Evolutionary conservation across 495 filamentous ascomycete species (phyloP).

Genomic region (Podospora australis): DNA sequence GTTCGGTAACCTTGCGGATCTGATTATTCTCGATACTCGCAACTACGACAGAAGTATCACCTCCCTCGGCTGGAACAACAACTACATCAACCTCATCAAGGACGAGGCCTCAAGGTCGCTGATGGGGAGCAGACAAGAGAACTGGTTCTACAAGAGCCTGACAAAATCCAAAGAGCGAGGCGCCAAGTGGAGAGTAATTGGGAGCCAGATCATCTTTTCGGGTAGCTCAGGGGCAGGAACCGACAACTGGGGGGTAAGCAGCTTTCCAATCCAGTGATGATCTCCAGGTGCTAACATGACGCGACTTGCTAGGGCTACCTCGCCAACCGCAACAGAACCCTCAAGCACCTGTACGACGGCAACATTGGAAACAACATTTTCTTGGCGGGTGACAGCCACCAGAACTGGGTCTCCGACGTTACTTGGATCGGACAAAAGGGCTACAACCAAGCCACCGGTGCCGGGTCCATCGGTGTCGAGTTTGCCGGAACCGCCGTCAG

Average conservation of each 20-base stretch:
- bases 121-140: conserved; percentile 58
- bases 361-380: conserved; percentile 56
- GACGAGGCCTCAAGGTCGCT: conserved; percentile 52
- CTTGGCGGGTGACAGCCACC: conserved; percentile 55
- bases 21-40: conserved; percentile 60
- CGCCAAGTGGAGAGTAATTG: conserved; percentile 56
- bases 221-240: conserved; percentile 33
- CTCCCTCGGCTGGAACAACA: conserved; percentile 46
- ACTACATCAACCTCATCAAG: conserved; percentile 49
- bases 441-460: conserved; percentile 49
- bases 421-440: conserved; percentile 49
- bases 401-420: conserved; percentile 52
- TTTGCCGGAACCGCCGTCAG: conserved; percentile 56
- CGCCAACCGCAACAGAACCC: conserved; percentile 54
- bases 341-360: conserved; percentile 51
- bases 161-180: conserved; percentile 43
- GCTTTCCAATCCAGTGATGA: not conserved
- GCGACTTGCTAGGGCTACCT: conserved; percentile 46
- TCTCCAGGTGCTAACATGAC: not conserved
- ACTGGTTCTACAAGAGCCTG: conserved; percentile 57
- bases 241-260: conserved; percentile 10
- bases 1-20: conserved; percentile 54
- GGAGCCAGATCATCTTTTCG: conserved; percentile 59
- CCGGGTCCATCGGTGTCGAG: conserved; percentile 54
- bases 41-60: conserved; percentile 54